These are phyloP conservation scores for Geotrichum carabidarum DNA, from an alignment of 1,139 yeast genomes.

Conservation along the genomic window DNA sequence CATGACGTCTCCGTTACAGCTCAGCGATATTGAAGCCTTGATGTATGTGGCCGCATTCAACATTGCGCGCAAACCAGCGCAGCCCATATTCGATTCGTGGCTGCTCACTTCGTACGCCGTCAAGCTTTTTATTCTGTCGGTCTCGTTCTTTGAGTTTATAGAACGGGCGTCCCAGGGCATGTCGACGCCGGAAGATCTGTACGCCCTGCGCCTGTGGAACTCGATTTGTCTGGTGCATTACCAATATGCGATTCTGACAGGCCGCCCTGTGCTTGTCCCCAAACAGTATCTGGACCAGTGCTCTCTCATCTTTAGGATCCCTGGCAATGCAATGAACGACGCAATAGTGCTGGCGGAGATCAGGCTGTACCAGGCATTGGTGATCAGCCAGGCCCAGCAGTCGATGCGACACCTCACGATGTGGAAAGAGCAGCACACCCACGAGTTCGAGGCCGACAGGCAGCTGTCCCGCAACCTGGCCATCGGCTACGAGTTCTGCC, in stretches of 20 bases:
- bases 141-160: conserved; percentile 40
- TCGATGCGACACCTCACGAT: background rate
- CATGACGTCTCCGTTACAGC: conserved; percentile 47
- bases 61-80: conserved; percentile 49
- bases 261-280: conserved; percentile 41
- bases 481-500: conserved; percentile 6
- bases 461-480: background rate
- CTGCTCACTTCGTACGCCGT: conserved; percentile 47
- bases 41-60: conserved; percentile 49
- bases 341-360: conserved; percentile 21
- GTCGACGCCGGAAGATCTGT: conserved; percentile 41
- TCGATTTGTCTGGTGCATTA: conserved; percentile 47
- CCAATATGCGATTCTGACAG: conserved; percentile 46
- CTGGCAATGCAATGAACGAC: conserved; percentile 13
- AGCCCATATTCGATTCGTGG: conserved; percentile 47
- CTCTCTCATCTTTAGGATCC: conserved; percentile 27
- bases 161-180: background rate
- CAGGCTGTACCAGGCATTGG: conserved; percentile 16
- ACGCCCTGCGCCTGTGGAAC: conserved; percentile 49
- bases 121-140: conserved; percentile 44
- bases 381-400: conserved; percentile 6
- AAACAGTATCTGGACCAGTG: conserved; percentile 39
- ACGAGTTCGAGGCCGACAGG: background rate
- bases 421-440: conserved; percentile 9
- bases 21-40: conserved; percentile 53